Evolutionary conservation across 1,284 basidiomycete species (phyloP), one percentile per base, ranked within the genome.

Genomic region (Lentinus polychrous): DNA sequence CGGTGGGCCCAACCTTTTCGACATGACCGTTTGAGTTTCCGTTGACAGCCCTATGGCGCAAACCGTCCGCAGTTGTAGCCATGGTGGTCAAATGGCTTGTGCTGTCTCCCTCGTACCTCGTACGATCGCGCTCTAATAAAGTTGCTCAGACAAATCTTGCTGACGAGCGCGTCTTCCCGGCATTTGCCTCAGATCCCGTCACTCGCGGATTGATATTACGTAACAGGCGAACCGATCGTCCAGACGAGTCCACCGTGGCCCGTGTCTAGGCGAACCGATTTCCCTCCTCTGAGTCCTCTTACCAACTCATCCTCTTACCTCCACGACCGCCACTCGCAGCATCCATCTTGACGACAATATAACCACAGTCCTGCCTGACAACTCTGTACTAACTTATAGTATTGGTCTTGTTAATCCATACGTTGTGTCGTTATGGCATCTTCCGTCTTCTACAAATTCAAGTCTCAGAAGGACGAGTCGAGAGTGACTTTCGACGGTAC

Each of bases 361-460:
- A 20, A 12, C 39, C n/a, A 20, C 12, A 23, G 40, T 42, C 7
- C 40, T 42, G 20, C 23, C 43, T 33, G 15, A 15, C 22, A n/a
- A 8, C 18, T 47, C 46, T 49, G 48, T 49, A 49, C 36, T 45
- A 45, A 45, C 43, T 35, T 27, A 27, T 49, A 44, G 48, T 40
- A 33, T 49, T 42, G 32, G 24, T 32, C 22, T 44, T 48, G 27
- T 18, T 43, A 62, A 66, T 65, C 58, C 55, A 65, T 65, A 57
- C 41, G 55, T 55, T 61, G 27, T 27, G 51, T 59, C 46, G 46
- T 32, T 66, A 95, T 94, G 92, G 79, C 87, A 61, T 94, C 91
- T 61, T 92, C 87, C 66, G 93, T 99, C 62, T 98, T 96, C 74
- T 99, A 98, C 82, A 91, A 90, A 70, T 99, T 97, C 85, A 91